Percentiles rank a stretch among this genome's conserved stretches.
phyloP scores from a whole-genome alignment of 768 basidiomycete species.

The Suillus alpinus region DNA sequence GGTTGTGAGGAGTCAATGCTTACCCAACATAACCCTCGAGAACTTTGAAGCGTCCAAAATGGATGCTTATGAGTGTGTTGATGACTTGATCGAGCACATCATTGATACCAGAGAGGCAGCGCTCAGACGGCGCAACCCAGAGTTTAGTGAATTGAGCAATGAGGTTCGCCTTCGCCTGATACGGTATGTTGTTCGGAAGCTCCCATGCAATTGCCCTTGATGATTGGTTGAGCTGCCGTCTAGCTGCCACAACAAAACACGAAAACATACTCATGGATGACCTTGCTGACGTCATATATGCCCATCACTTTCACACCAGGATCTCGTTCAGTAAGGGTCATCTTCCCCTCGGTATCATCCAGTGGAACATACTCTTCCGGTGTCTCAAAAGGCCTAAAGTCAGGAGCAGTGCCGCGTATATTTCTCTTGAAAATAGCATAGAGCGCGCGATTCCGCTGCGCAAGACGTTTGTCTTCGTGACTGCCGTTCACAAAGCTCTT shows the following conservation, averaged over 20 bases:
- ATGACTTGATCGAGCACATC: conserved; percentile 30
- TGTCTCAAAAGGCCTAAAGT: conserved; percentile 35
- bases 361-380: conserved; percentile 12
- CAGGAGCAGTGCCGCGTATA: conserved; percentile 39
- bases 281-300: conserved; percentile 31
- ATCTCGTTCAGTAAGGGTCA: background rate
- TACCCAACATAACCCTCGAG: conserved; percentile 38
- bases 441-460: conserved; percentile 31
- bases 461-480: conserved; percentile 33
- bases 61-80: conserved; percentile 23
- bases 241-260: background rate
- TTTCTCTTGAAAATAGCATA: conserved; percentile 33
- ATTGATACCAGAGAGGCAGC: conserved; percentile 33
- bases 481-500: conserved; percentile 31
- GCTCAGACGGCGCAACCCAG: conserved; percentile 36
- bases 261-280: conserved; percentile 33
- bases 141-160: conserved; percentile 32
- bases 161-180: conserved; percentile 36
- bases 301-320: conserved; percentile 19
- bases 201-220: conserved; percentile 41
- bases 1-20: conserved; percentile 6
- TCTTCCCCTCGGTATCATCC: conserved; percentile 11
- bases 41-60: conserved; percentile 40
- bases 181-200: conserved; percentile 40
- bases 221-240: background rate